Percentiles rank a stretch among this genome's conserved stretches.
These are phyloP conservation scores for Pleurotus djamor DNA, from an alignment of 768 basidiomycete genomes.

Conservation along the genomic window DNA sequence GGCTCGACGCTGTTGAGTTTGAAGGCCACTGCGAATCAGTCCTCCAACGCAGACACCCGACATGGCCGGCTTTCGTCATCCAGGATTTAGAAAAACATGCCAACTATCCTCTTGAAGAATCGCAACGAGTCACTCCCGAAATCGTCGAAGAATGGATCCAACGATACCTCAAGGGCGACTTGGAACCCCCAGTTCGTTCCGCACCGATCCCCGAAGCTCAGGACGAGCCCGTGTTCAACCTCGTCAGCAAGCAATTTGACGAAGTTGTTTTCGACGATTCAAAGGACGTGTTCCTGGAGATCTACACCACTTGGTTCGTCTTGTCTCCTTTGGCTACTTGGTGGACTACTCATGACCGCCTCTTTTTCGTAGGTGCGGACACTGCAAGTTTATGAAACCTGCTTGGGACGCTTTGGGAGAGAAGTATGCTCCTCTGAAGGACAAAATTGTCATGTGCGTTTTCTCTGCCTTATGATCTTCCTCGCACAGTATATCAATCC, in stretches of 20 bases:
- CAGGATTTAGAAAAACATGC: conserved; percentile 82
- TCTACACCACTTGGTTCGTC: conserved; percentile 92
- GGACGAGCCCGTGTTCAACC: conserved; percentile 74
- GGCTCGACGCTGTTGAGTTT: conserved; percentile 95
- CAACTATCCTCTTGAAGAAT: conserved; percentile 88
- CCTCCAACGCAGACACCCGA: conserved; percentile 79
- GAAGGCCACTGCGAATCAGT: conserved; percentile 89
- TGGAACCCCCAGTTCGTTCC: conserved; percentile 86
- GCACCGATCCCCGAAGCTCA: conserved; percentile 83
- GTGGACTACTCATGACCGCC: too few species aligned
- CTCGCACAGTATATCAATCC: neutral
- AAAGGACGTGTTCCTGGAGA: conserved; percentile 96
- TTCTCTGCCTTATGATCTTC: neutral
- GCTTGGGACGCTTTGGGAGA: conserved; percentile 91
- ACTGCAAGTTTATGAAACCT: conserved; percentile 96
- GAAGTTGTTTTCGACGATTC: conserved; percentile 79
- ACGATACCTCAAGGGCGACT: conserved; percentile 66
- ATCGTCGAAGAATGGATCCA: conserved; percentile 58
- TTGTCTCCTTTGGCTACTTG: conserved; percentile 2
- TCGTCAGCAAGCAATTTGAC: conserved; percentile 92
- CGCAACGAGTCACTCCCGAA: conserved; percentile 54
- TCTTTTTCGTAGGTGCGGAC: conserved; percentile 63
- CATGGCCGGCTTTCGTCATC: conserved; percentile 94
- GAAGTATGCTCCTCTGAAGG: conserved; percentile 73
- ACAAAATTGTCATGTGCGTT: conserved; percentile 74